Percentiles rank a stretch among this genome's conserved stretches.
Conservation (phyloP, 148 eudicot genomes). For the Rhododendron ferrugineum region DNA sequence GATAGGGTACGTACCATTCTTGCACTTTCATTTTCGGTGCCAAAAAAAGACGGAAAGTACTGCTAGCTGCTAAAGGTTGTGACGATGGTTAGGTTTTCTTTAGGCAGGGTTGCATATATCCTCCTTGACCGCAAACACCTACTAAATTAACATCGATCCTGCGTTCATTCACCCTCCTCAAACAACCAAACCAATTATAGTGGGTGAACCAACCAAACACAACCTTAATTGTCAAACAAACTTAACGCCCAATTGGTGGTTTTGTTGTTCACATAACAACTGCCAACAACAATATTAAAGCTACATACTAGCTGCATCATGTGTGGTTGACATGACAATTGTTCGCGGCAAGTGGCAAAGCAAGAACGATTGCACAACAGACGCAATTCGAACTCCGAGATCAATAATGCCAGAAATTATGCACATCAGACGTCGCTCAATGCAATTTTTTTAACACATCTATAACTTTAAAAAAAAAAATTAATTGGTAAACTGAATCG, state of each 20-base stretch:
- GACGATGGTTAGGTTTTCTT: slow-evolving; percentile 1
- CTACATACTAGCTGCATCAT: neutral
- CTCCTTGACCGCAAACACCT: neutral
- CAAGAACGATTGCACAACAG: too few relatives aligned
- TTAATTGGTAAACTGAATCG: too few relatives aligned
- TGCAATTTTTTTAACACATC: too few relatives aligned
- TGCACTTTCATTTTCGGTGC: neutral
- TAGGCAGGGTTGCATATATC: slow-evolving; percentile 1
- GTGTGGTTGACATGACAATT: neutral
- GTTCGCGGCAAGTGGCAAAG: too few relatives aligned
- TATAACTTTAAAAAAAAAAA: too few relatives aligned
- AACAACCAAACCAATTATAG: neutral
- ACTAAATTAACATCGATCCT: neutral
- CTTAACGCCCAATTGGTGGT: neutral
- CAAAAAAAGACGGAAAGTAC: neutral
- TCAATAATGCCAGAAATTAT: too few relatives aligned
- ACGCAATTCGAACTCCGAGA: too few relatives aligned
- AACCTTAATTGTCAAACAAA: neutral
- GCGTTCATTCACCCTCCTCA: neutral
- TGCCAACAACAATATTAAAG: neutral
- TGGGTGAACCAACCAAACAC: neutral
- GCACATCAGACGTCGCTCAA: too few relatives aligned
- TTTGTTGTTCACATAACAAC: neutral
- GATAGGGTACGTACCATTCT: neutral
- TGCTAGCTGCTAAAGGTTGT: neutral